A percentile compares a stretch with the other conserved stretches of the same genome.
These are phyloP conservation scores for Wickerhamiella sergipiensis DNA, from an alignment of 805 yeast species.

Conservation along the genomic window DNA sequence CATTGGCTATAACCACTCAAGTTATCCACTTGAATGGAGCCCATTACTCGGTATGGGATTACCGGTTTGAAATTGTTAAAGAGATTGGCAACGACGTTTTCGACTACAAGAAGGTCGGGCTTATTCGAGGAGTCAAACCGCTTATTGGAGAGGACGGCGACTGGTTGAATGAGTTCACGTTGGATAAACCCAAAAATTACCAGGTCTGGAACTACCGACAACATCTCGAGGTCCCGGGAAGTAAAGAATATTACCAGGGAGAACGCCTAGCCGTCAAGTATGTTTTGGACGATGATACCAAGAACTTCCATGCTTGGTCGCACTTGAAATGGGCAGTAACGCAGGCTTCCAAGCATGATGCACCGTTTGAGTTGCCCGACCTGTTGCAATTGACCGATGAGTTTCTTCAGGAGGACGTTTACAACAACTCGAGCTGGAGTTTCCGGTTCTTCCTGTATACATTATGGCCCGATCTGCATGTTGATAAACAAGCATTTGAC, in stretches of 20 bases:
- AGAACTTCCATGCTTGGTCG: constrained; percentile 96
- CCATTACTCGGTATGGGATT: constrained; percentile 78
- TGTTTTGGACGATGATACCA: constrained; percentile 67
- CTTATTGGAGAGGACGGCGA: constrained; percentile 38
- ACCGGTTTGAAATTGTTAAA: constrained; percentile 22
- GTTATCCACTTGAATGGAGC: constrained; percentile 68
- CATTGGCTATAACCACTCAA: constrained; percentile 47
- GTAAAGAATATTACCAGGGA: constrained; percentile 24
- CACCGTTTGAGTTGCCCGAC: constrained; percentile 13
- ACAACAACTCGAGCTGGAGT: constrained; percentile 91
- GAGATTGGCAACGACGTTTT: constrained; percentile 23
- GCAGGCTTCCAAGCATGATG: constrained; percentile 15
- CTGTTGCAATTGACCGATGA: constrained; percentile 41
- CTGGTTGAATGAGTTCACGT: constrained; percentile 68
- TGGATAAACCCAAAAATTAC: constrained; percentile 76
- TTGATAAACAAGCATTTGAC: constrained; percentile 18
- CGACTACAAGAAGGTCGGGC: constrained; percentile 12
- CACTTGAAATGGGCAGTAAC: constrained; percentile 73
- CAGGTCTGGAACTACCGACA: constrained; percentile 96
- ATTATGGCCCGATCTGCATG: constrained; percentile 8
- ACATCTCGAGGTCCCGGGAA: constrained; percentile 32
- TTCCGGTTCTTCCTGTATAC: constrained; percentile 52
- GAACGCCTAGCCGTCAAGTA: constrained; percentile 54
- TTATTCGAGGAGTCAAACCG: constrained; percentile 19
- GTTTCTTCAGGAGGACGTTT: constrained; percentile 46